Evolutionary conservation across 176 grass and related monocot species (phyloP).

Genomic region (Aegilops speltoides): DNA sequence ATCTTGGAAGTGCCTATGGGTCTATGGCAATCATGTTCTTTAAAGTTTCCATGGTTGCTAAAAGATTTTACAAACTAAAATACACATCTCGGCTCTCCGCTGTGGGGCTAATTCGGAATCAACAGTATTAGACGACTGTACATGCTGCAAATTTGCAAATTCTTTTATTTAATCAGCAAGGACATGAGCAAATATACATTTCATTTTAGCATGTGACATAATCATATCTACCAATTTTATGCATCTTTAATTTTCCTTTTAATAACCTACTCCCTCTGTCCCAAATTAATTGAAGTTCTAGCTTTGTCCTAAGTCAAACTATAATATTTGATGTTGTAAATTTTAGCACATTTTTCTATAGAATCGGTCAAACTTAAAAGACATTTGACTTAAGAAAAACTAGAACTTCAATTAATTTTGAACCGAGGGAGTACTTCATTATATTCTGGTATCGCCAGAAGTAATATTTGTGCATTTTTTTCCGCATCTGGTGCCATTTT

Average conservation of each 20-base stretch:
- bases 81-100: neutral
- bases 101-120: neutral
- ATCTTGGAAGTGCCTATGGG: neutral
- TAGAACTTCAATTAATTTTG: too few species aligned
- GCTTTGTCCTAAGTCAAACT: too few species aligned
- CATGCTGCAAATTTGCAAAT: neutral
- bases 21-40: neutral
- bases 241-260: slow-evolving; percentile 3
- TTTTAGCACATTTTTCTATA: too few species aligned
- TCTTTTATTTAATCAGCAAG: slow-evolving; percentile 15
- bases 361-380: too few species aligned
- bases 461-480: slow-evolving; percentile 13
- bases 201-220: slow-evolving; percentile 15
- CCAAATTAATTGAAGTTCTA: too few species aligned
- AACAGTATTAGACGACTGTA: slow-evolving; percentile 3
- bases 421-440: neutral
- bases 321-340: too few species aligned
- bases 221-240: neutral
- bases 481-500: slow-evolving; percentile 28
- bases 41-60: neutral
- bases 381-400: too few species aligned
- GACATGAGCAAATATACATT: slow-evolving; percentile 4
- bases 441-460: neutral
- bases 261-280: neutral
- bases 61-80: neutral